Conservation (phyloP, 2,329 filamentous ascomycete species). For the Pyricularia pennisetigena region DNA sequence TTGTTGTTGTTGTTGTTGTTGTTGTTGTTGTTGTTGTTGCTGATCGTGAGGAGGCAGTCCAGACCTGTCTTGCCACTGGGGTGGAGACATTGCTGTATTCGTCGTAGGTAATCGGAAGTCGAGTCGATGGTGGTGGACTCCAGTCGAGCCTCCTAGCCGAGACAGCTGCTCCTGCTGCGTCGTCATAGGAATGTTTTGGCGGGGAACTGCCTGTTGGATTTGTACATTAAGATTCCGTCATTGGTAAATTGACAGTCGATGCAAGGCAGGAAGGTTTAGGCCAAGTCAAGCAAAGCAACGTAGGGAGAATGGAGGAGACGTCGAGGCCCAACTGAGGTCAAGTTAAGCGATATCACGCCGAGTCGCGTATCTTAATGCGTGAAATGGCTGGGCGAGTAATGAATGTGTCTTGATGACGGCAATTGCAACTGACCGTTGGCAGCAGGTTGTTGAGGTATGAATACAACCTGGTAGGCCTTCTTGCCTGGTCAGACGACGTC, state of each 20-base stretch:
- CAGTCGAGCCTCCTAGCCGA: background rate
- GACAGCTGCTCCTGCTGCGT: background rate
- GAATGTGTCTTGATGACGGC: background rate
- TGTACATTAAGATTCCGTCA: background rate
- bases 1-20: background rate
- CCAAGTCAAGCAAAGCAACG: background rate
- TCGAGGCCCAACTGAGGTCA: background rate
- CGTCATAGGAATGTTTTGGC: background rate
- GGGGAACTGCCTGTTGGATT: background rate
- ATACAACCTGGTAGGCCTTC: background rate
- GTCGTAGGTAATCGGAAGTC: background rate
- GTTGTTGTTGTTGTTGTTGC: background rate
- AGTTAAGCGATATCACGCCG: background rate
- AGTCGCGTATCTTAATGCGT: background rate
- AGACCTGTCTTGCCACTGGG: background rate
- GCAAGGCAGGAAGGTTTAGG: background rate
- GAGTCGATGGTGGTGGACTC: background rate
- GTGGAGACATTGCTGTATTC: background rate
- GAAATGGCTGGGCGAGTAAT: background rate
- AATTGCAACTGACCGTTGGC: background rate
- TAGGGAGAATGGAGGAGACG: too few species aligned
- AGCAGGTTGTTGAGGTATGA: too few species aligned
- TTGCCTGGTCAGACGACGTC: background rate
- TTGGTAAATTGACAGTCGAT: background rate
- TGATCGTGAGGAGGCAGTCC: background rate